Conservation (phyloP, 192 early-diverging fungal species). For the Martensiomyces pterosporus region DNA sequence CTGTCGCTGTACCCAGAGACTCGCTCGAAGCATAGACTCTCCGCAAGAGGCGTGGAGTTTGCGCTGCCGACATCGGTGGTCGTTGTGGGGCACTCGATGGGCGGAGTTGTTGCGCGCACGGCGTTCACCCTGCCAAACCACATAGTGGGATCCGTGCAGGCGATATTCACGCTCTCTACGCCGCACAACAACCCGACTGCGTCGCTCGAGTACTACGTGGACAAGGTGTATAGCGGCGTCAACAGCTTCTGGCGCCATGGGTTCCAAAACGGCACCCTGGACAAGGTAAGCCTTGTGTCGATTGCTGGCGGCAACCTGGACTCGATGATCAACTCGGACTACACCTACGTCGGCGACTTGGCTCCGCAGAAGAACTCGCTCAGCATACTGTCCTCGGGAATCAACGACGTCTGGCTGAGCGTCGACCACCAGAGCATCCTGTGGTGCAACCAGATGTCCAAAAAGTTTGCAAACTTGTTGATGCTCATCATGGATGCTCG, state of each 20-base stretch:
- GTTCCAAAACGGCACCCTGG: constrained; percentile 40
- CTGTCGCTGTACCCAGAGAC: constrained; percentile 62
- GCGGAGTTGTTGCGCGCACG: constrained; percentile 86
- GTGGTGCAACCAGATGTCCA: constrained; percentile 88
- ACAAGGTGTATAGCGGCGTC: constrained; percentile 61
- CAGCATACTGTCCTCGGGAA: constrained; percentile 68
- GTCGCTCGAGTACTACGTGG: constrained; percentile 57
- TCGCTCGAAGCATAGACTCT: constrained; percentile 16
- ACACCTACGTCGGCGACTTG: constrained; percentile 62
- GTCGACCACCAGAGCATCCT: constrained; percentile 83
- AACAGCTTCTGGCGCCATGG: constrained; percentile 66
- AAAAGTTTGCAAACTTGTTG: constrained; percentile 57
- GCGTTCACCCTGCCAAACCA: constrained; percentile 70
- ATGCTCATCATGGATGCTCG: constrained; percentile 60
- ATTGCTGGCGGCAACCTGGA: constrained; percentile 90
- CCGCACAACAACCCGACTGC: constrained; percentile 82
- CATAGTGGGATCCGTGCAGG: constrained; percentile 63
- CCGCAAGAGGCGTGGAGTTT: constrained; percentile 22
- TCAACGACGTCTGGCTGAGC: constrained; percentile 84
- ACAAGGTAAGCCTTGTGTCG: constrained; percentile 71
- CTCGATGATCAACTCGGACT: constrained; percentile 75
- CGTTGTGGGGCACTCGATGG: constrained; percentile 94
- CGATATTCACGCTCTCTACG: constrained; percentile 84
- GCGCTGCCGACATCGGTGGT: constrained; percentile 67
- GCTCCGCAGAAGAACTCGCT: constrained; percentile 67